phyloP scores from a whole-genome alignment of 2,329 filamentous ascomycete genomes.

The Colletotrichum endophyticum region DNA sequence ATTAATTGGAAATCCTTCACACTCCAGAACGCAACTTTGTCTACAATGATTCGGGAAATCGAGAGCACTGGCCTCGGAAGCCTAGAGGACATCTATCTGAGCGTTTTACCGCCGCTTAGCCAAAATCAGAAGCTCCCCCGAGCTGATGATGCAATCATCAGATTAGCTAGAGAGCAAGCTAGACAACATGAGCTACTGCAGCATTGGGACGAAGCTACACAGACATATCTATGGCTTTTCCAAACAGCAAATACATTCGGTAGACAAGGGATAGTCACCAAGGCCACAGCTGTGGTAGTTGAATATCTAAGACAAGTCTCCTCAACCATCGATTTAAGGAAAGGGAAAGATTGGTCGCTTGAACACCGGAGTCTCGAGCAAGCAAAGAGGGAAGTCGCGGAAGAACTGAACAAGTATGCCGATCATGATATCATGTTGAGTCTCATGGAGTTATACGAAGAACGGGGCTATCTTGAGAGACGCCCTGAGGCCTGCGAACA shows the following conservation, averaged over 20 bases:
- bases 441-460: no score
- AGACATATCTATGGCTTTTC: neutral
- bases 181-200: neutral
- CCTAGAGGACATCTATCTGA: neutral
- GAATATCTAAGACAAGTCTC: neutral
- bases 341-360: no score
- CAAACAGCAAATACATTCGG: neutral
- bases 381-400: no score
- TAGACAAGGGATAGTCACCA: rapidly evolving
- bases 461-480: no score
- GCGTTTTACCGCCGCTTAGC: neutral
- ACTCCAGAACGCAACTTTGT: neutral
- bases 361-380: no score
- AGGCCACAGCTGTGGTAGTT: neutral
- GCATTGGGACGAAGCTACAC: neutral
- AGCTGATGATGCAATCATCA: neutral
- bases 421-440: no score
- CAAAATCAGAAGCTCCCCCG: neutral
- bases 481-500: no score
- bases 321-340: neutral
- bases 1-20: neutral
- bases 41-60: neutral
- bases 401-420: no score
- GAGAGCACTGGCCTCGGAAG: neutral
- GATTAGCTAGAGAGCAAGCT: neutral